Base-by-base conservation (phyloP, 192 early-diverging fungal genomes). In the Backusella tuberculispora region DNA sequence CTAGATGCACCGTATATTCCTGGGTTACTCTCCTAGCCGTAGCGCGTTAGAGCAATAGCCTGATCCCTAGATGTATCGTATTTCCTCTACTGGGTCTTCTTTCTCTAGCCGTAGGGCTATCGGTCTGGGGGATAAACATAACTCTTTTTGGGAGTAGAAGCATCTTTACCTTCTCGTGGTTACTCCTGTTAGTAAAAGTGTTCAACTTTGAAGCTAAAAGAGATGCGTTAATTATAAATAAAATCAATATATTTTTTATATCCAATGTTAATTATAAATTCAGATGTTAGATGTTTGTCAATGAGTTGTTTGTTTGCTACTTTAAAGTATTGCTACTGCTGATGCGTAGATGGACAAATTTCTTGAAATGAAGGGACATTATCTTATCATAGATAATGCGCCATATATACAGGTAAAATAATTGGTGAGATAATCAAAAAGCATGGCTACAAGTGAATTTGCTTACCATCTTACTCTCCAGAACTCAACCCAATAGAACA, bases 401-500 rank as follows among this genome's bases (percentile, higher is more conserved):
- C 29, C 29, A 34, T 34, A 34, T 2, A 34, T 34, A 34, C 29
- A 34, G 29, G 29, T 34, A 34, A 34, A 34, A 34, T 34, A 0
- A 34, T 34, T 34, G 29, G 29, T 34, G 29, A 34, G 29, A 34
- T 34, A 2, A 34, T 34, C 29, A 34, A 34, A 34, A 34, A 34
- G 29, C 56, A 40, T 15, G 73, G 69, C 4, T 56, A 71, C 43
- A 21, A 34, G 29, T 34, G 0, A 34, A 34, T 74, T 12, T 79
- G 64, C 40, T 50, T 73, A 3, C 76, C 76, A 8, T 53, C 66
- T 15, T 72, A 69, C 14, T 78, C 76, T 12, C 48, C 66, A 9
- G 63, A 72, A 43, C 56, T 78, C 4, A 78, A 73, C 40, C 71
- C 71, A 10, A 73, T 69, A n/a, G 76, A 78, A 45, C 60, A 78